Conservation (phyloP, 1,284 basidiomycete species). For the Chalciporus sp. region DNA sequence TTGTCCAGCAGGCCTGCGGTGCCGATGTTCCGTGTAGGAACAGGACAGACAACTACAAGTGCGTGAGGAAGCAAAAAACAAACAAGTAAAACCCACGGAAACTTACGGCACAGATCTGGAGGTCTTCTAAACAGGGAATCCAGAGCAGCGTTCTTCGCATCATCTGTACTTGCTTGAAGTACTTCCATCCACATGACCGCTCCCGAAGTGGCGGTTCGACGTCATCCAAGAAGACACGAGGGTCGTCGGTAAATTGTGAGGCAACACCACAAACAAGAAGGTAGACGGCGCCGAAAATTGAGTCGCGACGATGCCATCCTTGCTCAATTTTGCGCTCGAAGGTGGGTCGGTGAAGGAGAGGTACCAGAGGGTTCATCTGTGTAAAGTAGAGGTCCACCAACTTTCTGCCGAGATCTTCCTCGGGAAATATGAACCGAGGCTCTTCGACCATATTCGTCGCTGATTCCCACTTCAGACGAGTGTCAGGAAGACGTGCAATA, state of each 20-base stretch:
- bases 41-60: constrained; percentile 43
- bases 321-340: constrained; percentile 68
- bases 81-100: background rate
- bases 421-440: constrained; percentile 50
- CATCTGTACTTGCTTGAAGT: constrained; percentile 64
- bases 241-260: constrained; percentile 67
- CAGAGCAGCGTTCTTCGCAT: constrained; percentile 49
- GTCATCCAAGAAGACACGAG: constrained; percentile 53
- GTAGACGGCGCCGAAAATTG: constrained; percentile 68
- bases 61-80: background rate
- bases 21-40: constrained; percentile 63
- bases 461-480: constrained; percentile 44
- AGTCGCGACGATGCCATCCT: constrained; percentile 58
- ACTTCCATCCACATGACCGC: constrained; percentile 76
- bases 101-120: constrained; percentile 58
- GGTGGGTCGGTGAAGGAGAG: constrained; percentile 77
- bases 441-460: constrained; percentile 18
- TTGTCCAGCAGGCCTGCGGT: constrained; percentile 73
- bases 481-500: background rate
- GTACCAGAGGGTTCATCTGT: constrained; percentile 60
- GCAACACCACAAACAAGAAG: constrained; percentile 78
- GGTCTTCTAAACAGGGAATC: constrained; percentile 57
- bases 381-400: constrained; percentile 76
- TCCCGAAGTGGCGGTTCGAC: constrained; percentile 29
- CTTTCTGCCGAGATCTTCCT: constrained; percentile 56